These are phyloP conservation scores for Eutrema salsugineum DNA, from an alignment of 441 rosid species.

Conservation along the genomic window DNA sequence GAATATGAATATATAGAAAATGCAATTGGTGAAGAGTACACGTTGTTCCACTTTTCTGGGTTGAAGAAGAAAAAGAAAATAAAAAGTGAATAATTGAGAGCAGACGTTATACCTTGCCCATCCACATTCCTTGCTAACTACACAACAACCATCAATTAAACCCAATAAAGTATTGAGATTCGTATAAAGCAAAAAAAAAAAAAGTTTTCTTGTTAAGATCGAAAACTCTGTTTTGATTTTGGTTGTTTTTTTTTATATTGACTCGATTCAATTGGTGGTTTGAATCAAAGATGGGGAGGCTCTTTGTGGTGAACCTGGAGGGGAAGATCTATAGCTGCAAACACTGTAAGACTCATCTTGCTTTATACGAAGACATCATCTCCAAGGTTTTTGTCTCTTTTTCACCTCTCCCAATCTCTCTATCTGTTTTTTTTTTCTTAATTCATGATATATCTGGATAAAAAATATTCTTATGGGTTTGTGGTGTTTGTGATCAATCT, in stretches of 20 bases:
- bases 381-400: constrained; percentile 61
- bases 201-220: neutral
- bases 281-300: constrained; percentile 66
- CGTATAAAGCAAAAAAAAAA: neutral
- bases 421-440: neutral
- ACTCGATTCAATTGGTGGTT: neutral
- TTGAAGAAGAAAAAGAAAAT: neutral
- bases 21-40: constrained; percentile 27
- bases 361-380: constrained; percentile 65
- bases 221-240: neutral
- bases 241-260: neutral
- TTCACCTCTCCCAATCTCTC: neutral
- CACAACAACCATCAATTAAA: constrained; percentile 19
- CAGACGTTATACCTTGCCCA: constrained; percentile 37
- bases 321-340: constrained; percentile 92
- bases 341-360: constrained; percentile 93
- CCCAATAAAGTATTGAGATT: constrained; percentile 9
- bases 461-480: neutral
- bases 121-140: constrained; percentile 39
- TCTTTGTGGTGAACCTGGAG: constrained; percentile 80
- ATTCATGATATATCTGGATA: neutral
- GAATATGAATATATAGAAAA: constrained; percentile 10
- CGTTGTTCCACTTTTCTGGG: constrained; percentile 29
- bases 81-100: constrained; percentile 28
- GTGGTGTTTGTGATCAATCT: constrained; percentile 14